Evolutionary conservation across 176 grass and related monocot genomes (phyloP), one percentile per base, ranked within the genome.

Genomic region (Triticum turgidum): DNA sequence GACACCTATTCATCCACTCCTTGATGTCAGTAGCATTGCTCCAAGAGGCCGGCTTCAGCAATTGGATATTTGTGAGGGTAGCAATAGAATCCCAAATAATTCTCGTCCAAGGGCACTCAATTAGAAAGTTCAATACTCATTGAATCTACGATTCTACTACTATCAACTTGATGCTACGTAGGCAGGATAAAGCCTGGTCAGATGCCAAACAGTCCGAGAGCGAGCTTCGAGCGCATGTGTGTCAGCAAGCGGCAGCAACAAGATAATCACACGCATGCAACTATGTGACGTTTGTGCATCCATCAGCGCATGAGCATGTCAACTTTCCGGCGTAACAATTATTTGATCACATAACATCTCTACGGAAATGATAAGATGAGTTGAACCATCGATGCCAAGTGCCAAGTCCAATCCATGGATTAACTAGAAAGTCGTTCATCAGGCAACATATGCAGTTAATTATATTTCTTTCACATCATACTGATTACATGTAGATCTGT

Each of bases 101-200:
- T 25, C 25, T 25, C 25, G 25, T 25, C 25, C 25, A 25, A 25
- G 25, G 25, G 25, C 25, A 25, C 25, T 25, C 25, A 25, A 25
- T 25, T 25, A 25, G 25, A 25, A 25, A 25, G 25, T 25, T 25
- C 6, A 33, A 47, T 70, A 14, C 38, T 34, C 67, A 81, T 35
- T 62, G 20, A 21, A 41, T 83, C 54, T 73, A 44, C 56, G 67
- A 32, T 18, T 17, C 86, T 5, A 37, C 56, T 65, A 8, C 34
- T 61, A 54, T 85, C 11, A 84, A 63, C 71, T 85, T 49, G 64
- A 61, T 7, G 61, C 29, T 37, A 68, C 61, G 24, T 66, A 32
- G 11, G 86, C 78, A 87, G 52, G 86, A 76, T 27, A 42, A 74
- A 54, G 58, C 78, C 78, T 14, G 80, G n/a, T 42, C 22, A 42